phyloP scores from a whole-genome alignment of 2,329 filamentous ascomycete genomes.

The Trichoderma sp. region DNA sequence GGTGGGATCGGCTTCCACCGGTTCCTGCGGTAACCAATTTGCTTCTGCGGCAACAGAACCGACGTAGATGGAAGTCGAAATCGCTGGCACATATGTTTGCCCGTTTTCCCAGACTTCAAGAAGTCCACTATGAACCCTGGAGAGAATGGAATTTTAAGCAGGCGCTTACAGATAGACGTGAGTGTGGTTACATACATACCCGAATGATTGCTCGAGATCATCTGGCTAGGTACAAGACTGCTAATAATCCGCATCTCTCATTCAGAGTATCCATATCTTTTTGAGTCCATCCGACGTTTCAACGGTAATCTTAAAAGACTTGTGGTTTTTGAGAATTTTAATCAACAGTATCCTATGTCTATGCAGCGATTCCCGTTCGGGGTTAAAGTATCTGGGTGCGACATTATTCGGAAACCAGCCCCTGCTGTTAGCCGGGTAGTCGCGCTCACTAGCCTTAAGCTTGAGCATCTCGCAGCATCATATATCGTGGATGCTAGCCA shows the following conservation, averaged over 20 bases:
- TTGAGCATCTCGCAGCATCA: conserved; percentile 30
- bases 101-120: conserved; percentile 33
- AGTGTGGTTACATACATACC: neutral
- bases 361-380: neutral
- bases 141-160: conserved; percentile 26
- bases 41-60: conserved; percentile 36
- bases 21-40: conserved; percentile 32
- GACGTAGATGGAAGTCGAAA: conserved; percentile 30
- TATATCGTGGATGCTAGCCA: conserved; percentile 30
- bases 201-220: neutral
- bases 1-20: conserved; percentile 23
- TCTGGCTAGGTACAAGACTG: neutral
- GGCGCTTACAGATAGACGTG: neutral
- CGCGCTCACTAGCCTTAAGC: conserved; percentile 30
- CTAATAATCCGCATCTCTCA: neutral
- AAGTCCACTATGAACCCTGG: conserved; percentile 39
- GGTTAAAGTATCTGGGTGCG: neutral
- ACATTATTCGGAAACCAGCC: conserved; percentile 22
- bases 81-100: conserved; percentile 31
- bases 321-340: conserved; percentile 3
- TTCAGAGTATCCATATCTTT: neutral
- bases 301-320: conserved; percentile 4
- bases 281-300: neutral
- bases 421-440: conserved; percentile 26
- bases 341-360: neutral